Evolutionary conservation across 768 basidiomycete species (phyloP).

Genomic region (Hypholoma fasciculare): DNA sequence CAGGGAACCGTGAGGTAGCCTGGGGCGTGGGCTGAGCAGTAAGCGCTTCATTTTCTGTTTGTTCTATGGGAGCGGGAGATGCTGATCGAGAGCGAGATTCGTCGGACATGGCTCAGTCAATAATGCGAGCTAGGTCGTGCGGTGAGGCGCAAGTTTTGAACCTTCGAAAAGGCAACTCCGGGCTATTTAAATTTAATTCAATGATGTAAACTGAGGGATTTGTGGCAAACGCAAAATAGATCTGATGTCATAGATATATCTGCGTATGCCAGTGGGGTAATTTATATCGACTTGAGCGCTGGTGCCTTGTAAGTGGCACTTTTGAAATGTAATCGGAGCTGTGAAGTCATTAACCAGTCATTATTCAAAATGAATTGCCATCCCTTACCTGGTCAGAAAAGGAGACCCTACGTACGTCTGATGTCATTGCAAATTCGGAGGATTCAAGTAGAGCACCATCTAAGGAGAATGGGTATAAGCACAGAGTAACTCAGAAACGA

Average conservation of each 20-base stretch:
- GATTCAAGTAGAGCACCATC: not conserved
- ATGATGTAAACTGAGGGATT: not conserved
- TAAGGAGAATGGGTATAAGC: not conserved
- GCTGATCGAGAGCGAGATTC: constrained; percentile 15
- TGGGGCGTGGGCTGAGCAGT: constrained; percentile 1
- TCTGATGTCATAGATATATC: not conserved
- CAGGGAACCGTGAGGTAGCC: not conserved
- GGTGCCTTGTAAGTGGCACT: no score
- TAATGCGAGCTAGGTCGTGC: not conserved
- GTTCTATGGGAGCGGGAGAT: constrained; percentile 14
- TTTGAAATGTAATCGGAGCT: not conserved
- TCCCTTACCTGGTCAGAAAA: no score
- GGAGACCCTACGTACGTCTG: not conserved
- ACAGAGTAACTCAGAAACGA: not conserved
- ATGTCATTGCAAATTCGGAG: not conserved
- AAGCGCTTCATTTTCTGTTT: constrained; percentile 7
- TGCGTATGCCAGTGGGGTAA: no score
- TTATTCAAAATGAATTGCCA: not conserved
- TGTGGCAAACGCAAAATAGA: no score
- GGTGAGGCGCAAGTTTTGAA: not conserved
- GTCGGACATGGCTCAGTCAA: constrained; percentile 11
- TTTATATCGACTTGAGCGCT: no score
- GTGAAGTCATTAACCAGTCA: not conserved
- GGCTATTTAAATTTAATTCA: not conserved
- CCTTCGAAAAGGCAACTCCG: not conserved